Evolutionary conservation across 2,329 filamentous ascomycete genomes (phyloP), one percentile per base, ranked within the genome.

Genomic region (Stachybotrys chartarum): DNA sequence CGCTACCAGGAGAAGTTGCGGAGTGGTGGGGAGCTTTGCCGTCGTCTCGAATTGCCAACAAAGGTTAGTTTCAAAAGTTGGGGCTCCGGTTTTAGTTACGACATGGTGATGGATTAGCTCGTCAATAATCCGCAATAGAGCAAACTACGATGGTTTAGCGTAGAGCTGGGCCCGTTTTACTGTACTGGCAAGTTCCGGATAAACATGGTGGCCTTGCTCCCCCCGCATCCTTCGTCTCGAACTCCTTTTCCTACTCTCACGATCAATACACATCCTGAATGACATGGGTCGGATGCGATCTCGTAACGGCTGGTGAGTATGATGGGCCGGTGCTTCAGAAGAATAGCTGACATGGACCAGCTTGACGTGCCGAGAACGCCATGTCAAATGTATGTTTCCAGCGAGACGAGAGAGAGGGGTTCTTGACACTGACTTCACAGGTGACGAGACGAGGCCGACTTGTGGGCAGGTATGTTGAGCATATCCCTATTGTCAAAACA

Each of bases 261-360:
- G 3, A 52, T 42, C 32, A 52, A 18, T 24, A 4, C 2, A 24
- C 7, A 17, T 17, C 51, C 30, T 18, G 51, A 52, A 39, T 16
- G 32, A 52, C 31, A 54, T 54, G 53, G 53, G 53, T 42, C 42
- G 45, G 30, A 30, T 65, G 12, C 51, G 51, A 45, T 59, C 57
- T 59, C 60, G 50, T 64, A 65, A 18, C 67, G 68, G 44, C 67
- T 66, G 50, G 62, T 66, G 7, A 55, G 54, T 56, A 63, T 64
- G 49, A 69, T 61, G 30, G 60, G 31, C 47, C 17, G 39, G 31
- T 50, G 53, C 24, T 50, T 39, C 59, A 60, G 24, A 24, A 24
- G 51, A 52, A 44, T 52, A 44, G 32, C 30, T 52, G 51, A 52
- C 51, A 52, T 52, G 30, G 24, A 50, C 32, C 24, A 56, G 55